Conservation (phyloP, 257 asterid genomes). For the Gentiana macrophylla region DNA sequence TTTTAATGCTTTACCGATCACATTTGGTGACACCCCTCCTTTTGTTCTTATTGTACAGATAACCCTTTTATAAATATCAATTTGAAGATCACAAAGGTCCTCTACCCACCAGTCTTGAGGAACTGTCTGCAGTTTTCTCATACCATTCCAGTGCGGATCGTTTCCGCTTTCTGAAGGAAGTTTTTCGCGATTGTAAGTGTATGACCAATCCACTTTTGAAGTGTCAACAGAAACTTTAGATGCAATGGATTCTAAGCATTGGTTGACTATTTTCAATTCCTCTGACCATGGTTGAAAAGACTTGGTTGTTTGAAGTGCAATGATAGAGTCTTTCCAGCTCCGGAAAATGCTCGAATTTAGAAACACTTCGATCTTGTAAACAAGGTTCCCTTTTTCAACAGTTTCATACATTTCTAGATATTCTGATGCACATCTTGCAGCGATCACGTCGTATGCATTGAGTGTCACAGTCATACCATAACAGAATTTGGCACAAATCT, state of each 20-base stretch:
- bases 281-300: slow-evolving; percentile 62
- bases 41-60: slow-evolving; percentile 45
- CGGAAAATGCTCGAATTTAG: slow-evolving; percentile 66
- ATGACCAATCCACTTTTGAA: slow-evolving; percentile 64
- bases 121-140: slow-evolving; percentile 46
- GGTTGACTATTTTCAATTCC: slow-evolving; percentile 56
- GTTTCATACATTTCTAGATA: slow-evolving; percentile 76
- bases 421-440: slow-evolving; percentile 84
- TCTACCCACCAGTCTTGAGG: slow-evolving; percentile 95
- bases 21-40: slow-evolving; percentile 42
- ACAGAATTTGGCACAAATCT: slow-evolving; percentile 77
- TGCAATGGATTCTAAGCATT: slow-evolving; percentile 57
- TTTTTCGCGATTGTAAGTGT: slow-evolving; percentile 56
- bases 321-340: slow-evolving; percentile 93
- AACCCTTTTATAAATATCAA: slow-evolving; percentile 55
- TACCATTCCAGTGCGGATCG: slow-evolving; percentile 45
- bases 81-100: slow-evolving; percentile 73
- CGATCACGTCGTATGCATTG: slow-evolving; percentile 71
- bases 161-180: slow-evolving; percentile 42
- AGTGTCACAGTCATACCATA: slow-evolving; percentile 81
- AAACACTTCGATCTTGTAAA: slow-evolving; percentile 73
- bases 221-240: slow-evolving; percentile 51
- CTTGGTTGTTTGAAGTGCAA: slow-evolving; percentile 73
- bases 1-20: slow-evolving; percentile 61
- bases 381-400: slow-evolving; percentile 70